Conservation (phyloP, 2,329 filamentous ascomycete genomes). For the Trichoderma brevicompactum region DNA sequence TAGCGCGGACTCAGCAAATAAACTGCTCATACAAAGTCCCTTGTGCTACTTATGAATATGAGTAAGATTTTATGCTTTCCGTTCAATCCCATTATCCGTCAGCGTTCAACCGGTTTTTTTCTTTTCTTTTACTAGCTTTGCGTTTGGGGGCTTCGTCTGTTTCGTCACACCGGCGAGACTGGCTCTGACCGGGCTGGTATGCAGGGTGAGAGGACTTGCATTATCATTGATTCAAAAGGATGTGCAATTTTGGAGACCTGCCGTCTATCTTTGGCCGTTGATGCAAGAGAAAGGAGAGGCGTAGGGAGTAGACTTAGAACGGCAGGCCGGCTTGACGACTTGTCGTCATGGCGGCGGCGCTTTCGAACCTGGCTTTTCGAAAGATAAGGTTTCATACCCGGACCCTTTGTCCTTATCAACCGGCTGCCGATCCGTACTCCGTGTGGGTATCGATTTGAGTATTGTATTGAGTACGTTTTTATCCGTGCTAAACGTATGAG, state of each 20-base stretch:
- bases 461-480: conserved; percentile 7
- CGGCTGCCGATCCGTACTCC: conserved; percentile 12
- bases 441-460: conserved; percentile 7
- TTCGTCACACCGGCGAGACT: neutral
- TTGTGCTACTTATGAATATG: neutral
- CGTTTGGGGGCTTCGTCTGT: neutral
- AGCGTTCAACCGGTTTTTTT: neutral
- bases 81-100: neutral
- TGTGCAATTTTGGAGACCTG: neutral
- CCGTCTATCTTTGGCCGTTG: neutral
- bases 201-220: conserved; percentile 20
- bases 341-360: conserved; percentile 18
- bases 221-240: conserved; percentile 1
- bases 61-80: conserved; percentile 18
- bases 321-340: neutral
- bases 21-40: neutral
- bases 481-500: neutral
- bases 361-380: neutral
- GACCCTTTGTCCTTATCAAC: neutral
- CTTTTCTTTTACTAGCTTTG: neutral
- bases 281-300: neutral
- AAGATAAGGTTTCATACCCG: conserved; percentile 25
- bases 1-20: neutral
- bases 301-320: neutral
- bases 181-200: conserved; percentile 6